Evolutionary conservation across 345 rosid genomes (phyloP).

Genomic region (Ceriops tagal): DNA sequence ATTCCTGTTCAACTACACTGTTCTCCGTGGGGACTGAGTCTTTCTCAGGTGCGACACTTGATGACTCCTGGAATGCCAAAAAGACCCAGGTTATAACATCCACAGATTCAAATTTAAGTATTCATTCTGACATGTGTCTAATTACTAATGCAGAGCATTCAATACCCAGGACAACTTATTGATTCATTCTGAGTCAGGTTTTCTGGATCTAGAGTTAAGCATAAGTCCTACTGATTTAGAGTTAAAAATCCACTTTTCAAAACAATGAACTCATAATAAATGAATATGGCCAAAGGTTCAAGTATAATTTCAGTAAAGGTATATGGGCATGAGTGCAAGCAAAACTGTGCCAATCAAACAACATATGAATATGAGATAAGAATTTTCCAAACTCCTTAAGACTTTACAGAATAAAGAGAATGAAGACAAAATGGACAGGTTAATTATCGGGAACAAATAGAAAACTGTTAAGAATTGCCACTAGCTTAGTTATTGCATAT

Average conservation of each 20-base stretch:
- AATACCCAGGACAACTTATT: background rate
- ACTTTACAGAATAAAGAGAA: background rate
- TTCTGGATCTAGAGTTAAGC: too few relatives aligned
- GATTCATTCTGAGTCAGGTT: too few relatives aligned
- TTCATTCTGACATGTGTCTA: background rate
- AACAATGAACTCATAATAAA: background rate
- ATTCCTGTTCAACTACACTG: conserved; percentile 41
- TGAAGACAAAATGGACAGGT: background rate
- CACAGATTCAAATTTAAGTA: background rate
- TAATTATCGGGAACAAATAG: background rate
- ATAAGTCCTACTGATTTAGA: too few relatives aligned
- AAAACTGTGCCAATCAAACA: background rate
- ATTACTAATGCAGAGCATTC: background rate
- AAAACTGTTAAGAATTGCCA: background rate
- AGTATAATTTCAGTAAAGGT: background rate
- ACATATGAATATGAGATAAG: background rate
- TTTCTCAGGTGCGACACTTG: conserved; percentile 33
- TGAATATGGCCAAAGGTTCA: background rate
- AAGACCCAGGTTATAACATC: background rate
- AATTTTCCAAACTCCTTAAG: background rate
- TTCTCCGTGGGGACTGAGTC: conserved; percentile 29
- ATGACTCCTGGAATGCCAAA: conserved; percentile 49
- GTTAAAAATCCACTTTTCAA: background rate
- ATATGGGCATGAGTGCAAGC: background rate
- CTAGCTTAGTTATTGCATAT: background rate